Percentiles rank a stretch among this genome's conserved stretches.
Evolutionary conservation across 192 early-diverging fungal species (phyloP).

Genomic region (Backusella macrospora): DNA sequence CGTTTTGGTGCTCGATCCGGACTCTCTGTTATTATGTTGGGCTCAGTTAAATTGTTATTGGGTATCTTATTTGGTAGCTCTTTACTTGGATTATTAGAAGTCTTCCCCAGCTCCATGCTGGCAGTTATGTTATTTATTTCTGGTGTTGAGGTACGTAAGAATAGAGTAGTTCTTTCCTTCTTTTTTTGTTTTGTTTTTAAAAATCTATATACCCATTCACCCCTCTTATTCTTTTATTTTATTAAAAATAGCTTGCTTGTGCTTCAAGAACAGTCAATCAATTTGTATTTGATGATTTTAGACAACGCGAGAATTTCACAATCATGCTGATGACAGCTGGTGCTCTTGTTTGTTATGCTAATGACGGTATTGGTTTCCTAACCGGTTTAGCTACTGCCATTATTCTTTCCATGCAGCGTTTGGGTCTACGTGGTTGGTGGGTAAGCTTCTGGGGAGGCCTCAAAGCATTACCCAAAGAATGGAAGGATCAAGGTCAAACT

Average conservation of each 20-base stretch:
- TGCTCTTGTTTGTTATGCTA: constrained; percentile 71
- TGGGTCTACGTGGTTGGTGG: constrained; percentile 30
- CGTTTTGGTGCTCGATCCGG: constrained; percentile 89
- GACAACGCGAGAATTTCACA: constrained; percentile 60
- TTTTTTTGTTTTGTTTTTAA: no score
- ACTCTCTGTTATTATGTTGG: constrained; percentile 78
- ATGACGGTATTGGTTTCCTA: constrained; percentile 84
- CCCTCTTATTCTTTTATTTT: background rate
- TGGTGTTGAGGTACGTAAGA: constrained; percentile 72
- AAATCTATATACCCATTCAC: background rate
- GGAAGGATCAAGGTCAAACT: constrained; percentile 6
- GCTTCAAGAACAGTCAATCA: constrained; percentile 44
- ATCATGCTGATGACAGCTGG: constrained; percentile 74
- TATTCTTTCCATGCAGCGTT: constrained; percentile 29
- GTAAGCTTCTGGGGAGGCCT: background rate
- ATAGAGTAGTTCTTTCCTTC: constrained; percentile 38
- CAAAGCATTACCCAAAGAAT: constrained; percentile 11
- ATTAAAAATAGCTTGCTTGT: constrained; percentile 28
- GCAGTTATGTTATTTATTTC: constrained; percentile 89
- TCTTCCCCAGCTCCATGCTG: constrained; percentile 77
- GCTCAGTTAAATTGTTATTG: constrained; percentile 72
- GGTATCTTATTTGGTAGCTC: constrained; percentile 87
- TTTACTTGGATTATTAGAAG: constrained; percentile 67
- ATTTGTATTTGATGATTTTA: constrained; percentile 45
- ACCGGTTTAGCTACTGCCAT: constrained; percentile 57